Evolutionary conservation across 2,329 filamentous ascomycete species (phyloP).

Genomic region (Talaromyces sp.): DNA sequence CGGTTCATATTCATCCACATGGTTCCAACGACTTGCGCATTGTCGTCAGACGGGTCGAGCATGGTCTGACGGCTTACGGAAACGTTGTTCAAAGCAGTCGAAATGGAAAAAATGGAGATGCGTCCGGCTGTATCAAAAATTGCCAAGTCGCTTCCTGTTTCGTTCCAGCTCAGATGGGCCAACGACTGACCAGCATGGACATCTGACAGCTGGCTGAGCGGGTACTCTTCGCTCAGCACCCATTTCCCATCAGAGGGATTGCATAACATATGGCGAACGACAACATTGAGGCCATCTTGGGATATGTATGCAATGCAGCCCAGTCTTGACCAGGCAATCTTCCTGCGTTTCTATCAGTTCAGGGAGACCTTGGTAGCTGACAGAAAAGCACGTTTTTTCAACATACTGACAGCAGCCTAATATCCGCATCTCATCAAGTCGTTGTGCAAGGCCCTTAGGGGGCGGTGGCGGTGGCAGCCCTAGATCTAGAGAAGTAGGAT

Average conservation of each 20-base stretch:
- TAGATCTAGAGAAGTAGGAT: conserved; percentile 54
- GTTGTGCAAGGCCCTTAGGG: conserved; percentile 63
- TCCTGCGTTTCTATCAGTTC: conserved; percentile 46
- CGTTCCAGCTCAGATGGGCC: conserved; percentile 78
- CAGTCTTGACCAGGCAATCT: conserved; percentile 79
- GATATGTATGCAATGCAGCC: conserved; percentile 81
- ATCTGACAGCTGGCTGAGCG: conserved; percentile 56
- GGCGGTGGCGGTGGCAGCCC: conserved; percentile 50
- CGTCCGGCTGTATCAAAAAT: conserved; percentile 75
- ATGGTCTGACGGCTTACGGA: conserved; percentile 57
- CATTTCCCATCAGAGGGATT: conserved; percentile 66
- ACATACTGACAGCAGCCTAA: conserved; percentile 78
- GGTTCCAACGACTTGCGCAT: conserved; percentile 72
- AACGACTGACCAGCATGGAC: conserved; percentile 61
- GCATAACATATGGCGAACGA: conserved; percentile 67
- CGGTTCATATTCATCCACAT: conserved; percentile 71
- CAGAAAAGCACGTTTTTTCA: neutral
- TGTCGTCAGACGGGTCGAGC: conserved; percentile 66
- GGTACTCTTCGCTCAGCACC: conserved; percentile 68
- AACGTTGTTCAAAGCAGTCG: conserved; percentile 68
- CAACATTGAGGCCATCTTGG: conserved; percentile 63
- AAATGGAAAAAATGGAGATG: conserved; percentile 67
- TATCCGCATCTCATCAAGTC: conserved; percentile 69
- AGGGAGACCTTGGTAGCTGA: neutral
- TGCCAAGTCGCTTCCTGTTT: conserved; percentile 71